Evolutionary conservation across 2,329 filamentous ascomycete genomes (phyloP), one percentile per base, ranked within the genome.

Genomic region (Xylariaceae sp.): DNA sequence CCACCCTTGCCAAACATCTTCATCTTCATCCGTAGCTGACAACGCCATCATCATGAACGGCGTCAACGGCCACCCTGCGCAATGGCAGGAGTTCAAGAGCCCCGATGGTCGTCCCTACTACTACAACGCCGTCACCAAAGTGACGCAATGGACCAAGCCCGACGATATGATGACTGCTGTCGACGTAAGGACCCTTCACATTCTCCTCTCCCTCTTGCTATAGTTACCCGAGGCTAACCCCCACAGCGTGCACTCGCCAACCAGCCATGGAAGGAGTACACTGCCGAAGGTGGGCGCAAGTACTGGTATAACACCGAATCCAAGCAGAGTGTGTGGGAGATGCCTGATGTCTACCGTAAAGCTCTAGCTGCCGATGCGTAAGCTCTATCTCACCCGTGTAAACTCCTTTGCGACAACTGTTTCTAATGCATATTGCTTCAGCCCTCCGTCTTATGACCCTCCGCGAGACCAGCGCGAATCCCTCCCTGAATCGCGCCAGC

Each of bases 281-380:
- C 85, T 21, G 84, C 88, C 19, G 83, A 90, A 51, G 87, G 88
- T 53, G 93, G 92, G 37, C 83, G 85, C 59, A 88, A 92, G 64
- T 98, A 98, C 69, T 98, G 90, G 87, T 92, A 91, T 67, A 93
- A 98, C 67, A 87, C 84, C 25, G 86, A 94, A 67, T 91, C 88
- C 36, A 91, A 92, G 68, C 80, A 90, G 70, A 97, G 90, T 65
- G 89, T 87, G 23, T 98, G 93, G 93, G 86, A 91, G 61, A 91
- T 95, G 78, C 93, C 93, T 45, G 86, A 89, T 44, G 81, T 72
- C 52, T 91, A 91, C 69, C 89, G 87, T 62, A 77, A 77, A 57
- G 86, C 88, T 49, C 73, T 91, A 47, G 83, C 83, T 41, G 78
- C 81, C 52, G 73, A 74, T 33, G 65, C n/a, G n/a, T n/a, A n/a